Base-by-base conservation (phyloP, 106 monocot genomes). In the Phalaenopsis aphrodite region DNA sequence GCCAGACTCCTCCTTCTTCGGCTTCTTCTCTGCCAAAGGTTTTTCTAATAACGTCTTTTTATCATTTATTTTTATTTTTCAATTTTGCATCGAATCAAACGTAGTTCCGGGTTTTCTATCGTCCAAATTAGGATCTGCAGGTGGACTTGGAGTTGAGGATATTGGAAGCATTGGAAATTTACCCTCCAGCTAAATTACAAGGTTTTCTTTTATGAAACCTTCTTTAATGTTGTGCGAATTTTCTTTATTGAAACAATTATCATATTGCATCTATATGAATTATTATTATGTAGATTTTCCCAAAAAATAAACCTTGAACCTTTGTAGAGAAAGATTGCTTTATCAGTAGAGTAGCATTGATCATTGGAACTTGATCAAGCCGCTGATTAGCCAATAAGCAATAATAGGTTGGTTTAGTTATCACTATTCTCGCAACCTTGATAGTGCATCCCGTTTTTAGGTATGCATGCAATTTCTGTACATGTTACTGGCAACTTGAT, bases 21-120 rank as follows among this genome's bases (percentile, higher is more conserved):
- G 93, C 91, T 0, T 91, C 93, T 2, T 93, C 93, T 77, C 85
- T 91, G n/a, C 91, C 88, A 48, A 91, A 91, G 88, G 89, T 89
- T 58, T 45, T 41, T 4, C 8, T 83, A 64, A 3, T 14, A 18
- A 56, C 66, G 42, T 49, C 65, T 57, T 5, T 43, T 47, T 14
- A n/a, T 36, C 39, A 41, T 17, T 42, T 30, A 19, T 64, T 42
- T 21, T 48, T 79, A 14, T 23, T 79, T 56, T 74, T 74, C 41
- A 48, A 47, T 76, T 76, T 24, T 19, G n/a, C 42, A 43, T 39
- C 15, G 69, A 69, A 37, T 14, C 38, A 45, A 45, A 45, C 41
- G 41, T 45, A 74, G 43, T 42, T 42, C 41, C n/a, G 3, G n/a
- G 43, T 19, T 3, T 76, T 79, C 10, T 39, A 19, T 41, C 16